phyloP scores from a whole-genome alignment of 106 monocot species.

The Dioscorea zingiberensis region DNA sequence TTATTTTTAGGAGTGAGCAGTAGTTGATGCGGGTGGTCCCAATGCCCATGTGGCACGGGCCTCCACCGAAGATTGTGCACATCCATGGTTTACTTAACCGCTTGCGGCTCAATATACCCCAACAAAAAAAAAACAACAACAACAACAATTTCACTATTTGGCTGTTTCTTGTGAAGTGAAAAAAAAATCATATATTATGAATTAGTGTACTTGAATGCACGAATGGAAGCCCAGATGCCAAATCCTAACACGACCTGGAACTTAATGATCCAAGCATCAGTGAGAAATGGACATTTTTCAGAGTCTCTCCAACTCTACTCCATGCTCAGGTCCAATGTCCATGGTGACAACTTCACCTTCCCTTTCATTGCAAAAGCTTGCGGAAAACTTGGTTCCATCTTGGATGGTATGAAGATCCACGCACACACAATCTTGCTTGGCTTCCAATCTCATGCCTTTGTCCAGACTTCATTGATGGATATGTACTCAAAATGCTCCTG shows the following conservation, averaged over 20 bases:
- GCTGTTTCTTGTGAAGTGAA: no score
- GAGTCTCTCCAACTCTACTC: slow-evolving; percentile 38
- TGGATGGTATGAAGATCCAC: slow-evolving; percentile 32
- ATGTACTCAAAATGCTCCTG: slow-evolving; percentile 41
- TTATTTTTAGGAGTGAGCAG: no score
- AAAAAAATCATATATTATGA: no score
- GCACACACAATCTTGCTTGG: slow-evolving; percentile 23
- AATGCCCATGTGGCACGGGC: no score
- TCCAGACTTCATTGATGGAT: slow-evolving; percentile 42
- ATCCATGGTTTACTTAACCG: no score
- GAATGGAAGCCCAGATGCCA: background rate
- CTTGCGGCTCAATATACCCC: no score
- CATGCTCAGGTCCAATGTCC: slow-evolving; percentile 18
- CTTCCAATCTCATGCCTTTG: slow-evolving; percentile 19
- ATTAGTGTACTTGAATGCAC: no score
- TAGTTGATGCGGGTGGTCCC: no score
- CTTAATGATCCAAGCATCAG: slow-evolving; percentile 23
- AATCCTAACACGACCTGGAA: slow-evolving; percentile 19
- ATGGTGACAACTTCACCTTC: slow-evolving; percentile 32
- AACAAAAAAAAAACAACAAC: no score
- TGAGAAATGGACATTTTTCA: slow-evolving; percentile 19
- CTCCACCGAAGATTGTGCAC: no score
- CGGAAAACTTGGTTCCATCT: slow-evolving; percentile 13
- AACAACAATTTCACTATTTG: no score
- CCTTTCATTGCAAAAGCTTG: slow-evolving; percentile 41